Base-by-base conservation (phyloP, 2,329 filamentous ascomycete species). In the Aureobasidium musti region DNA sequence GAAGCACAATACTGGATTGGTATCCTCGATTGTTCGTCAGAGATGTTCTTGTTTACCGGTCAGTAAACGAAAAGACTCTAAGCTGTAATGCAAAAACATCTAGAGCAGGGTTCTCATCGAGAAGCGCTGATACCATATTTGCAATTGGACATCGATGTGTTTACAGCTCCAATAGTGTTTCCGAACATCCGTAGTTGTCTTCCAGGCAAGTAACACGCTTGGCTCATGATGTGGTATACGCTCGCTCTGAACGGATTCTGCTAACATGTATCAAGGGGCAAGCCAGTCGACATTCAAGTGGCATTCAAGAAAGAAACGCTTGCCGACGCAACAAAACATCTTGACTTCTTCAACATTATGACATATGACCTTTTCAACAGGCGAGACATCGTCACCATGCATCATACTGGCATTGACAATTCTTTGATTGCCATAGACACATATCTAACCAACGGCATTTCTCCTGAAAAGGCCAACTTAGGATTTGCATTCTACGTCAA, bases 271-370 rank as follows among this genome's bases (percentile, higher is more conserved):
- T 23, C 13, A 26, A 63, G 59, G 0, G 89, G 85, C 1, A 81
- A 85, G 19, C 78, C 80, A 45, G 78, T 79, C 17, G 89, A 91
- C 72, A 89, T 91, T 86, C 49, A 43, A 37, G 83, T 91, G 4
- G 88, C 86, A n/a, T 91, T 85, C 73, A 88, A 83, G 0, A 68
- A 78, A 5, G 75, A 82, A 28, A 84, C 84, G 8, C 80, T 86
- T 0, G 86, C 86, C 1, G 77, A 80, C 66, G 89, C 91, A 70
- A 85, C 84, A 79, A 73, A 78, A 14, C 79, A 81, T 1, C 82
- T 90, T 21, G 87, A 91, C 73, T 88, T 87, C 72, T 80, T 91
- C 72, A 91, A 91, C 71, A 79, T 91, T 69, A 91, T 91, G 88
- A 82, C 84, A 1, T 91, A 91, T 74, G 89, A 91, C 73, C 74